phyloP scores from a whole-genome alignment of 2,329 filamentous ascomycete genomes.

The Aspergillus fumigatus region DNA sequence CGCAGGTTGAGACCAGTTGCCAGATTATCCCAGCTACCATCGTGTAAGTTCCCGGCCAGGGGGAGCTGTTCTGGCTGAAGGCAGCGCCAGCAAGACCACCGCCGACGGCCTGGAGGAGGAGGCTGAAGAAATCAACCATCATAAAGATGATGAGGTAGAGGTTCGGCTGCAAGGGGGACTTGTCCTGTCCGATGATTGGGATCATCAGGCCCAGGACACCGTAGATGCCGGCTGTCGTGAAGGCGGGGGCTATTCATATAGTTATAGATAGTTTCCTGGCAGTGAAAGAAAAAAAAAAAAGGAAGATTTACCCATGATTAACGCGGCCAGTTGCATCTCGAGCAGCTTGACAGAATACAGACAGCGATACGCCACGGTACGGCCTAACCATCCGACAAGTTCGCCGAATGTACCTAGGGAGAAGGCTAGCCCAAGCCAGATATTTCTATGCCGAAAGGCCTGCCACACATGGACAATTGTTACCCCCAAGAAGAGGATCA shows the following conservation, averaged over 20 bases:
- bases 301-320: constrained; percentile 12
- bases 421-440: constrained; percentile 3
- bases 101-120: constrained; percentile 47
- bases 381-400: constrained; percentile 1
- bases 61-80: constrained; percentile 13
- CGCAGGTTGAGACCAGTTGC: constrained; percentile 46
- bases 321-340: constrained; percentile 15
- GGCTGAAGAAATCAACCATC: constrained; percentile 41
- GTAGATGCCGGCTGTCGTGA: constrained; percentile 35
- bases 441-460: neutral
- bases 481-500: neutral
- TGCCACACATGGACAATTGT: neutral
- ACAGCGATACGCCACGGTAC: neutral
- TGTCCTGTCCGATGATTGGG: constrained; percentile 15
- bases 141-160: constrained; percentile 41
- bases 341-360: constrained; percentile 5
- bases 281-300: neutral
- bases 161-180: constrained; percentile 30
- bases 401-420: constrained; percentile 2
- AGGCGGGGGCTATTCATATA: constrained; percentile 3
- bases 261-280: neutral
- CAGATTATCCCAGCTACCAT: constrained; percentile 47
- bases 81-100: constrained; percentile 40
- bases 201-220: constrained; percentile 38
- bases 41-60: constrained; percentile 33